A percentile compares a stretch with the other conserved stretches of the same genome.
These are phyloP conservation scores for Ustilago nuda DNA, from an alignment of 1,284 basidiomycete species.

Conservation along the genomic window DNA sequence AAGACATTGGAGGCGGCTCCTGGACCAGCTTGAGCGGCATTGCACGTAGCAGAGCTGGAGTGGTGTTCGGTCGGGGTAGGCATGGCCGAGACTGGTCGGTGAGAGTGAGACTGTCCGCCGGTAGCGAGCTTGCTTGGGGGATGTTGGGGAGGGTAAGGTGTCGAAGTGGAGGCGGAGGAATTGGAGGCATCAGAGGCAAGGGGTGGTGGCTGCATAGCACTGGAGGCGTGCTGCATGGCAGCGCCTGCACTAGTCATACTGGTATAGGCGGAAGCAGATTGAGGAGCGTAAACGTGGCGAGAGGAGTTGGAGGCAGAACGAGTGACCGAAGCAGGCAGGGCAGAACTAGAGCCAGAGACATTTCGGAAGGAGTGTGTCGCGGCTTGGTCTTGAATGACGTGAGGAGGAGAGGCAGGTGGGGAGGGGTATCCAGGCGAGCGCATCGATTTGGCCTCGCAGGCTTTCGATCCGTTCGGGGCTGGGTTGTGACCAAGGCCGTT, in stretches of 20 bases:
- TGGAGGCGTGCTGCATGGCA: conserved; percentile 31
- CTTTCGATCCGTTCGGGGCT: neutral
- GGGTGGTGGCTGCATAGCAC: conserved; percentile 3
- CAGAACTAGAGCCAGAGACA: conserved; percentile 13
- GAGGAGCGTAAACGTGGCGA: conserved; percentile 18
- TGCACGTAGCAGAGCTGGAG: conserved; percentile 24
- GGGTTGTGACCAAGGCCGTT: conserved; percentile 20
- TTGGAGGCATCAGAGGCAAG: conserved; percentile 1
- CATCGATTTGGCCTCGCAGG: conserved; percentile 24
- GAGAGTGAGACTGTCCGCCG: conserved; percentile 59
- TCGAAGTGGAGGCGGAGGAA: conserved; percentile 2
- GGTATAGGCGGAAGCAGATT: conserved; percentile 21
- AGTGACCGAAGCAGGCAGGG: conserved; percentile 22
- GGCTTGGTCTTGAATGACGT: conserved; percentile 12
- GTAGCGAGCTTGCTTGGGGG: conserved; percentile 59
- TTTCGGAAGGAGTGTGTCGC: conserved; percentile 14
- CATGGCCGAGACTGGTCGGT: conserved; percentile 64
- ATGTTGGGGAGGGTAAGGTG: conserved; percentile 38
- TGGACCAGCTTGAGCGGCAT: conserved; percentile 11
- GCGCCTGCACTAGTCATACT: conserved; percentile 48
- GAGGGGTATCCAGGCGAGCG: conserved; percentile 44
- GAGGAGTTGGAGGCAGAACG: conserved; percentile 32
- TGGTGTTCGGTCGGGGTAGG: conserved; percentile 52
- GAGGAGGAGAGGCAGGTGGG: conserved; percentile 45
- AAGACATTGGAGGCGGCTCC: conserved; percentile 38